phyloP scores from a whole-genome alignment of 768 basidiomycete species.

The Krasilnikovozyma curviuscula region DNA sequence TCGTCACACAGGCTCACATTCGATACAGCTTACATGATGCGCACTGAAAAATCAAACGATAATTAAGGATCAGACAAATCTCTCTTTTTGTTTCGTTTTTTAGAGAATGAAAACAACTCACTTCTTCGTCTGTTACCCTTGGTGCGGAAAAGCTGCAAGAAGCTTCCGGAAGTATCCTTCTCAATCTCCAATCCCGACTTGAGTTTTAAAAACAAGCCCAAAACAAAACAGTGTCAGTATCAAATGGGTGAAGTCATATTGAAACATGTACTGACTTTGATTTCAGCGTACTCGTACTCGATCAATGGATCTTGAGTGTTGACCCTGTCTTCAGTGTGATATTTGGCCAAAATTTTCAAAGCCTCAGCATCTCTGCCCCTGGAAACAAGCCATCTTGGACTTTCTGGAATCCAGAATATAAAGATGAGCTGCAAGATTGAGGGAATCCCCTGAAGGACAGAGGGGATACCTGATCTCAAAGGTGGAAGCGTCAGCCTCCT shows the following conservation, averaged over 20 bases:
- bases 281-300: constrained; percentile 8
- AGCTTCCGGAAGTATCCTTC: neutral
- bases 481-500: neutral
- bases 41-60: too few species aligned
- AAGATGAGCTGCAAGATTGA: constrained; percentile 1
- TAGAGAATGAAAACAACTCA: constrained; percentile 6
- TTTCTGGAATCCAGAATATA: constrained; percentile 39
- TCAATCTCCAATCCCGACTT: neutral
- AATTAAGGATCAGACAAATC: too few species aligned
- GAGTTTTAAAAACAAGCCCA: too few species aligned
- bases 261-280: neutral
- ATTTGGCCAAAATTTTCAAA: constrained; percentile 50
- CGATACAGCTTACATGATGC: too few species aligned
- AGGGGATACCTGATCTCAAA: constrained; percentile 72
- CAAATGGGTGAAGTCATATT: too few species aligned
- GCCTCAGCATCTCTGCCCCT: constrained; percentile 56
- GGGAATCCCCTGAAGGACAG: constrained; percentile 36
- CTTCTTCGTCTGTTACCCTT: constrained; percentile 1
- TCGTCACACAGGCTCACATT: too few species aligned
- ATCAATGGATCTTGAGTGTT: constrained; percentile 24
- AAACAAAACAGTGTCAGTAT: too few species aligned
- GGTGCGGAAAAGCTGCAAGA: neutral
- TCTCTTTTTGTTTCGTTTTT: too few species aligned
- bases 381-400: constrained; percentile 61
- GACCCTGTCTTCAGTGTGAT: constrained; percentile 50